A percentile compares a stretch with the other conserved stretches of the same genome.
These are phyloP conservation scores for Blastomyces gilchristii DNA, from an alignment of 2,329 filamentous ascomycete genomes.

Conservation along the genomic window DNA sequence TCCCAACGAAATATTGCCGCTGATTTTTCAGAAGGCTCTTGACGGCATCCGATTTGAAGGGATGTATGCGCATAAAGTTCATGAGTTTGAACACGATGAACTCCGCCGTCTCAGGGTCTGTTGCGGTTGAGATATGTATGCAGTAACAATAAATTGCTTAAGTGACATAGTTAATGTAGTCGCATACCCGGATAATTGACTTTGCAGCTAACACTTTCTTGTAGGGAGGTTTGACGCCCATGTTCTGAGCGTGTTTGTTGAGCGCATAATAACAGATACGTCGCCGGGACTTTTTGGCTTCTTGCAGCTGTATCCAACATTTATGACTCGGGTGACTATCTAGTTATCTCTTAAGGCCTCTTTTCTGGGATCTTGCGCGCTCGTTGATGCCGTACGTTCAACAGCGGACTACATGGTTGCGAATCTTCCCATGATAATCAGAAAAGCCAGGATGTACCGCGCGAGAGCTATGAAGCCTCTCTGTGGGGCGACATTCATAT, in stretches of 20 bases:
- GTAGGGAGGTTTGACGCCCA: neutral
- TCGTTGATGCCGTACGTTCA: neutral
- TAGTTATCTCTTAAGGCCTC: neutral
- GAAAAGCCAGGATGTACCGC: neutral
- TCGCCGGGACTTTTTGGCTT: neutral
- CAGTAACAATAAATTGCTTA: neutral
- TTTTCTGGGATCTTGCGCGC: neutral
- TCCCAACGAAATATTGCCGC: neutral
- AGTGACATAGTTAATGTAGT: neutral
- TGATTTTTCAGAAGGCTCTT: neutral
- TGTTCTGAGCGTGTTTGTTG: slow-evolving; percentile 1
- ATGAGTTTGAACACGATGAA: neutral
- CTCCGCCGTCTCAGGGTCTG: neutral
- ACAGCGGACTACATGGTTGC: neutral
- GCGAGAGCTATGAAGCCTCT: neutral
- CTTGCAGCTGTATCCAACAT: neutral
- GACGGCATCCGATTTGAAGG: slow-evolving; percentile 1
- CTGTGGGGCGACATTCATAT: neutral
- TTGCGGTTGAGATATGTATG: neutral
- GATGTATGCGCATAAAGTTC: neutral
- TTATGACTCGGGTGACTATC: neutral
- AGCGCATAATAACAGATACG: neutral
- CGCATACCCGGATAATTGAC: no score
- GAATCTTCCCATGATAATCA: neutral
- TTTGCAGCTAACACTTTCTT: neutral